Evolutionary conservation across 2,329 filamentous ascomycete genomes (phyloP).

Genomic region (Penicillium decumbens): DNA sequence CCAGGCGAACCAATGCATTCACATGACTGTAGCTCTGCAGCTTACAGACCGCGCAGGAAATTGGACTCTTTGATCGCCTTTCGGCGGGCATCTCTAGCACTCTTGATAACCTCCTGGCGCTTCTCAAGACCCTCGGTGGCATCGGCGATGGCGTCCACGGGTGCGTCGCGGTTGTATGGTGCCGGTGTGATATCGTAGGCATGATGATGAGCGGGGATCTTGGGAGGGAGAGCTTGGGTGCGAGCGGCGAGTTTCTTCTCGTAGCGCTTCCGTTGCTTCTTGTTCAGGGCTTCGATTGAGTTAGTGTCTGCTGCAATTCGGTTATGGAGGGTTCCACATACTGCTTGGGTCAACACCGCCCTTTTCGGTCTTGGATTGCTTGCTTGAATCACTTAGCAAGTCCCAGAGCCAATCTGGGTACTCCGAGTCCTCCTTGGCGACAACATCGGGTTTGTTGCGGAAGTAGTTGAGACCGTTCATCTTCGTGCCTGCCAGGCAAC

Average conservation of each 20-base stretch:
- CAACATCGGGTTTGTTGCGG: constrained; percentile 44
- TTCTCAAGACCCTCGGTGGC: constrained; percentile 37
- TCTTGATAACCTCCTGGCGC: constrained; percentile 42
- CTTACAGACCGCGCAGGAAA: constrained; percentile 46
- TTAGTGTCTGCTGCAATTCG: neutral
- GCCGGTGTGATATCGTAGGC: constrained; percentile 44
- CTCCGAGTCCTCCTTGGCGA: constrained; percentile 45
- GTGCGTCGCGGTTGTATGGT: constrained; percentile 27
- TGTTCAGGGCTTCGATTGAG: constrained; percentile 39
- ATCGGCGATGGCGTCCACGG: constrained; percentile 27
- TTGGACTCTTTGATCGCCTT: constrained; percentile 47
- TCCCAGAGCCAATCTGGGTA: constrained; percentile 49
- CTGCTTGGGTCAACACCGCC: constrained; percentile 40
- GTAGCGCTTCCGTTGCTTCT: constrained; percentile 45
- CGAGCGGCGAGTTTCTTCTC: constrained; percentile 46
- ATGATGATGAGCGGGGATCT: constrained; percentile 45
- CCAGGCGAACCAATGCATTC: neutral
- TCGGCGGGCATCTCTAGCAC: constrained; percentile 42
- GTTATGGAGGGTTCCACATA: constrained; percentile 24
- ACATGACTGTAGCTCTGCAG: neutral
- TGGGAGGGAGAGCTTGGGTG: constrained; percentile 35
- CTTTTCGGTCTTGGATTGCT: constrained; percentile 28
- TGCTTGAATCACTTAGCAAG: constrained; percentile 38
- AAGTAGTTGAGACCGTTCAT: constrained; percentile 45
- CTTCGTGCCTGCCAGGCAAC: constrained; percentile 38